Base-by-base conservation (phyloP, 257 asterid species). In the Oldenlandia corymbosa region DNA sequence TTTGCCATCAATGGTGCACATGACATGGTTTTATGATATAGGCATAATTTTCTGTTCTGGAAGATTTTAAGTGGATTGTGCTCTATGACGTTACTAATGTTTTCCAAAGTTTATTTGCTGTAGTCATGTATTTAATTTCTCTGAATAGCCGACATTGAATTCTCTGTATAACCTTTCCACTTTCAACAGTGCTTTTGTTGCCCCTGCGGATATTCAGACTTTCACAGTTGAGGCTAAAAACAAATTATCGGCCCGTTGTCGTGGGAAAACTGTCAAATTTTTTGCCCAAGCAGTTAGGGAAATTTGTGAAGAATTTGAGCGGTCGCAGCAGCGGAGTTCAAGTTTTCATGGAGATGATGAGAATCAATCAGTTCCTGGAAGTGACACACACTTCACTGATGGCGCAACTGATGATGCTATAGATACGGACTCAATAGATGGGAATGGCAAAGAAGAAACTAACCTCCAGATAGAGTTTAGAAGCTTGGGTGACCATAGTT, bases 151-250 rank as follows among this genome's bases (percentile, higher is more conserved):
- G n/a, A n/a, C n/a, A n/a, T n/a, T n/a, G n/a, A n/a, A 16, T 27
- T 20, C 28, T 57, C 46, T 13, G 21, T n/a, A 36, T 39, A 34
- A 65, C 60, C 41, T 73, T 74, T 69, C 68, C 51, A 28, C 68
- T 68, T 61, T 73, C 76, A 39, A 53, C 81, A 91, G 97, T 77
- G 97, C 95, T 70, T 91, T 88, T 86, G 97, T 91, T 46, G 85
- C 90, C 70, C 95, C 95, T 49, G 91, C 74, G 59, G 98, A 91
- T 78, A 75, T 88, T 73, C 91, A 84, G 82, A 81, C 77, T 54
- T 84, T 91, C 74, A 91, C 96, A 42, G 46, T 31, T 63, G 98
- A 88, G 67, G 71, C 74, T 8, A 91, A 85, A 77, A 72, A 71
- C 67, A 88, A 83, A 78, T 67, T 91, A 76, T 75, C 79, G 28